Percentiles rank a stretch among this genome's conserved stretches.
Conservation (phyloP, 495 filamentous ascomycete species). For the Articulospora tetracladia region DNA sequence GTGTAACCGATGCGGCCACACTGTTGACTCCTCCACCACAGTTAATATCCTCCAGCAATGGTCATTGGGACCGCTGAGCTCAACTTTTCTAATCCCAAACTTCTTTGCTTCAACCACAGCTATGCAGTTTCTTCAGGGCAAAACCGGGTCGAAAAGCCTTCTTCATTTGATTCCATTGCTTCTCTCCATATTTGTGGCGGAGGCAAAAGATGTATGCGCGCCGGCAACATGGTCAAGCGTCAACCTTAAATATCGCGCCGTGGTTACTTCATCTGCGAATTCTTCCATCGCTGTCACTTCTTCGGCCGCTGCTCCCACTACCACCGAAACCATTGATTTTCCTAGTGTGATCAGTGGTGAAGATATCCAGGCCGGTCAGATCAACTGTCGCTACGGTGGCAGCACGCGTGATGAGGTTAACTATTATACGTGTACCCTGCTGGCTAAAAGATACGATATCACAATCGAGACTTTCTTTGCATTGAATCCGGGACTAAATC, state of each 20-base stretch:
- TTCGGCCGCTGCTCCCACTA: neutral
- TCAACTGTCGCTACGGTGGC: conserved; percentile 20
- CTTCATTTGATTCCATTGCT: neutral
- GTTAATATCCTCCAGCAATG: too few species aligned
- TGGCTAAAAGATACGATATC: conserved; percentile 12
- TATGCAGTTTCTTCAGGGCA: too few species aligned
- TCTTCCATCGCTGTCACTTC: neutral
- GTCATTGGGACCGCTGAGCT: too few species aligned
- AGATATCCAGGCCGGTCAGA: neutral
- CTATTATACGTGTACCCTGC: conserved; percentile 20
- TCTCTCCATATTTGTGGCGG: neutral
- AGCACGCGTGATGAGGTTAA: conserved; percentile 17
- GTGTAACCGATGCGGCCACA: too few species aligned
- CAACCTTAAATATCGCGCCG: neutral
- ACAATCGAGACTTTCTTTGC: conserved; percentile 19
- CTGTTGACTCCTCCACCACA: too few species aligned
- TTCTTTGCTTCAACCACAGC: too few species aligned
- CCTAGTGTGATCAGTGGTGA: neutral
- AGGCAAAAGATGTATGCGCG: neutral
- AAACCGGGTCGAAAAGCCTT: too few species aligned
- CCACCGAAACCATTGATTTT: too few species aligned
- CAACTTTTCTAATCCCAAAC: too few species aligned
- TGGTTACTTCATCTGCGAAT: neutral
- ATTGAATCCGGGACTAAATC: conserved; percentile 23
- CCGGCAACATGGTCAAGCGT: neutral